Percentiles rank a stretch among this genome's conserved stretches.
phyloP scores from a whole-genome alignment of 2,329 filamentous ascomycete genomes.

The Xylaria sp. region DNA sequence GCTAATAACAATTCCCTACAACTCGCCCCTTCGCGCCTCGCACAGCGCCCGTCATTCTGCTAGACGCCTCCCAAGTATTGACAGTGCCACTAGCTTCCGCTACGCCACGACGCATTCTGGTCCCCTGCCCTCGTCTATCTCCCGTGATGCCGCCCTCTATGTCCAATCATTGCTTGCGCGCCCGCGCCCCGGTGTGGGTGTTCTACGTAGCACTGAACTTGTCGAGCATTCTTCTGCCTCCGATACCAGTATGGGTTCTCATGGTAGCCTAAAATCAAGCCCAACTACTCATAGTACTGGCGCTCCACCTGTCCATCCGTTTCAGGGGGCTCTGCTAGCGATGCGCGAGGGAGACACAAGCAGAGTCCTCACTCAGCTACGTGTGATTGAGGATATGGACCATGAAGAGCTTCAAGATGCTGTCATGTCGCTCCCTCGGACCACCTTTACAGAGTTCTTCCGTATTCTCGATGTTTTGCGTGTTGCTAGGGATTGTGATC shows the following conservation, averaged over 20 bases:
- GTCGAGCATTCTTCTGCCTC: not conserved
- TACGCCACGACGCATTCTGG: constrained; percentile 27
- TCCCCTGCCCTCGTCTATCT: constrained; percentile 16
- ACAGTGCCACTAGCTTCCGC: constrained; percentile 13
- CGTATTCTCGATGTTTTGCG: constrained; percentile 68
- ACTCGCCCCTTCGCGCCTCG: not conserved
- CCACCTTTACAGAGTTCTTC: constrained; percentile 72
- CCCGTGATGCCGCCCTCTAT: constrained; percentile 29
- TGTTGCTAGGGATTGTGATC: constrained; percentile 62
- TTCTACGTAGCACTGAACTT: not conserved
- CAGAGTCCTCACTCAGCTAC: constrained; percentile 39
- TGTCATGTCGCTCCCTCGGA: constrained; percentile 58
- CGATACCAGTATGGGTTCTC: not conserved
- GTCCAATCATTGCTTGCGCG: constrained; percentile 33
- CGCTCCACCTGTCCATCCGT: constrained; percentile 29
- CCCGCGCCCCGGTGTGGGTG: not conserved
- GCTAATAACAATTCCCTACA: not conserved
- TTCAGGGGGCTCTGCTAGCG: constrained; percentile 39
- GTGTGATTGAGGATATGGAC: constrained; percentile 40
- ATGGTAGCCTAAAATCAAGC: not conserved
- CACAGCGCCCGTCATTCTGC: not conserved
- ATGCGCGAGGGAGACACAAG: constrained; percentile 42
- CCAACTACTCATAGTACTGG: too few relatives aligned
- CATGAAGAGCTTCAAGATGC: constrained; percentile 48
- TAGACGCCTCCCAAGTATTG: not conserved